Evolutionary conservation across 73 alveolate species (phyloP), one percentile per base, ranked within the genome.

Genomic region (Uronychia binucleata): DNA sequence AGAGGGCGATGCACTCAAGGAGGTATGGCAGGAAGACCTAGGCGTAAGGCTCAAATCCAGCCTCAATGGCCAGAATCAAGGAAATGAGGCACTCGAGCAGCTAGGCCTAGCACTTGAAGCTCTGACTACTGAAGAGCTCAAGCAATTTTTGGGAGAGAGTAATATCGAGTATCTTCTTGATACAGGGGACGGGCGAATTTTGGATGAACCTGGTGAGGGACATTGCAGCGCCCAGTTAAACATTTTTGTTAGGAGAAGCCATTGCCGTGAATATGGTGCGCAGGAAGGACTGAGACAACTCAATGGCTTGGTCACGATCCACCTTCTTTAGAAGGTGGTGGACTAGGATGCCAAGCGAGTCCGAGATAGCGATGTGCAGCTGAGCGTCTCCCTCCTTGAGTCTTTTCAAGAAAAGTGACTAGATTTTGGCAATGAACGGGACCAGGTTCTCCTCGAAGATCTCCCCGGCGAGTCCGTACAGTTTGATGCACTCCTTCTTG

Each of bases 1-100:
- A 87, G 67, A 94, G 91, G 59, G 97, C 94, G 77, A 94, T 90
- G 80, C 91, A 91, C 77, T 95, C 94, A 67, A 96, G 83, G 34
- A 96, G 94, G 74, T 87, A 93, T 59, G 97, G 98, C 33, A 96
- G 86, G 87, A 94, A 88, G 67, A 86, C 94, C 57, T 85, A 91
- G 11, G 97, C 97, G 84, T 86, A 95, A 27, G 97, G 98, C 33
- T 92, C 92, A 90, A 96, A 96, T 77, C 89, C 95, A 79, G 91
- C 90, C 82, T 96, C 98, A n/a, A 97, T 95, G 0, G 97, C 97
- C 31, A 96, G 88, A 46, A 96, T 91, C 76, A 96, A 78, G 0
- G 96, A 88, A 33, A 96, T 95, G 28, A 95, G 76, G 58, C 98
- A 91, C 79, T 96, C 98, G 27, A 96, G 85, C 46, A 96, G 81